A percentile compares a stretch with the other conserved stretches of the same genome.
These are phyloP conservation scores for Hanseniaspora valbyensis DNA, from an alignment of 805 yeast genomes.

Conservation along the genomic window DNA sequence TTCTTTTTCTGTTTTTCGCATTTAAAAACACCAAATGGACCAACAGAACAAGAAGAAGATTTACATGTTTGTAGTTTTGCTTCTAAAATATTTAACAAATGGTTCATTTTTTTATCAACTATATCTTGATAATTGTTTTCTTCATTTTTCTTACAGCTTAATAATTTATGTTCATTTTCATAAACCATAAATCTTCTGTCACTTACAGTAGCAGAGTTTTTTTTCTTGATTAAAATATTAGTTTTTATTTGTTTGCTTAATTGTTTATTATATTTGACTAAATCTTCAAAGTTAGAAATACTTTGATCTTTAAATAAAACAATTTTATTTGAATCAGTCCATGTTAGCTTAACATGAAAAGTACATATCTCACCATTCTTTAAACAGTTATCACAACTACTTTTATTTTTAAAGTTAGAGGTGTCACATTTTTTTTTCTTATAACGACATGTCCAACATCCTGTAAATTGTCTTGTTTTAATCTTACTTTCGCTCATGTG, in stretches of 20 bases:
- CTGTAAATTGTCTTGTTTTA: slow-evolving; percentile 26
- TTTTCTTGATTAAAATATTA: not conserved
- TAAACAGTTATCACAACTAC: slow-evolving; percentile 25
- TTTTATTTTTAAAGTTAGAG: slow-evolving; percentile 19
- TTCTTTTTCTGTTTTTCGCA: not conserved
- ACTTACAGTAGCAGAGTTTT: slow-evolving; percentile 27
- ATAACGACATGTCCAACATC: slow-evolving; percentile 30
- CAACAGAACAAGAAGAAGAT: not conserved
- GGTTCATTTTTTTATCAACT: slow-evolving; percentile 21
- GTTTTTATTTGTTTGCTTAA: not conserved
- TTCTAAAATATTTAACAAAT: slow-evolving; percentile 18
- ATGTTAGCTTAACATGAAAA: slow-evolving; percentile 26
- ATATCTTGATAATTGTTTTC: slow-evolving; percentile 20
- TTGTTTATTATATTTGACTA: slow-evolving; percentile 11
- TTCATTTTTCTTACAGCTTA: not conserved
- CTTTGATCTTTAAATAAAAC: not conserved
- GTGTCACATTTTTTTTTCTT: slow-evolving; percentile 28
- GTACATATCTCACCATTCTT: slow-evolving; percentile 24
- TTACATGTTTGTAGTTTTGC: not conserved
- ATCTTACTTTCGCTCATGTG: not conserved
- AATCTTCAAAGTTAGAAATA: not conserved
- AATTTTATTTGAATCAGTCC: slow-evolving; percentile 25
- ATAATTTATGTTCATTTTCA: slow-evolving; percentile 23
- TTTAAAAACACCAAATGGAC: not conserved
- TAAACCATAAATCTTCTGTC: slow-evolving; percentile 27